Evolutionary conservation across 345 rosid genomes (phyloP).

Genomic region (Linum trigynum): DNA sequence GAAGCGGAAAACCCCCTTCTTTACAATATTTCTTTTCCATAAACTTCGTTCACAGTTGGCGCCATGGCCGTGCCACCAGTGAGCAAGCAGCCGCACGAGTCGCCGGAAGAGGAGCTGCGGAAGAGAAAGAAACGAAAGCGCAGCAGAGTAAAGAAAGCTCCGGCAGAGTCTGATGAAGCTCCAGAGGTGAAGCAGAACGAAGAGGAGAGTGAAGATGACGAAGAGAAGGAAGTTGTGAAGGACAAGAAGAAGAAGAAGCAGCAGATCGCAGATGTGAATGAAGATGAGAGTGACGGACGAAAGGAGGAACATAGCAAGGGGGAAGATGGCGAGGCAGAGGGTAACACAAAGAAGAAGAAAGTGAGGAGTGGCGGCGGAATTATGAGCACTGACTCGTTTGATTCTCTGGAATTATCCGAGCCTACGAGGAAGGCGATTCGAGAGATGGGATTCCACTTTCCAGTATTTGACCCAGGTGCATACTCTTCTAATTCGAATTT

Average conservation of each 20-base stretch:
- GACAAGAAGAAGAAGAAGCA: constrained; percentile 2
- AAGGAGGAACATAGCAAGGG: constrained; percentile 11
- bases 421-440: constrained; percentile 56
- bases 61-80: background rate
- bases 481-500: background rate
- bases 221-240: background rate
- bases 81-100: background rate
- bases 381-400: constrained; percentile 70
- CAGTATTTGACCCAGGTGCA: constrained; percentile 74
- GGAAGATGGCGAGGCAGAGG: constrained; percentile 15
- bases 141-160: constrained; percentile 3
- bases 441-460: constrained; percentile 68
- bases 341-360: constrained; percentile 16
- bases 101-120: background rate
- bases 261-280: background rate
- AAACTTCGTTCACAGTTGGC: background rate
- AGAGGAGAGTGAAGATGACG: background rate
- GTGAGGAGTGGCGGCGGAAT: constrained; percentile 48
- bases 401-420: constrained; percentile 55
- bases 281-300: constrained; percentile 2
- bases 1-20: background rate
- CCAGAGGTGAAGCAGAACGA: constrained; percentile 1
- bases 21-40: background rate
- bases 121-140: constrained; percentile 23
- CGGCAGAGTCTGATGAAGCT: background rate